Base-by-base conservation (phyloP, 345 rosid species). In the Heritiera littoralis region DNA sequence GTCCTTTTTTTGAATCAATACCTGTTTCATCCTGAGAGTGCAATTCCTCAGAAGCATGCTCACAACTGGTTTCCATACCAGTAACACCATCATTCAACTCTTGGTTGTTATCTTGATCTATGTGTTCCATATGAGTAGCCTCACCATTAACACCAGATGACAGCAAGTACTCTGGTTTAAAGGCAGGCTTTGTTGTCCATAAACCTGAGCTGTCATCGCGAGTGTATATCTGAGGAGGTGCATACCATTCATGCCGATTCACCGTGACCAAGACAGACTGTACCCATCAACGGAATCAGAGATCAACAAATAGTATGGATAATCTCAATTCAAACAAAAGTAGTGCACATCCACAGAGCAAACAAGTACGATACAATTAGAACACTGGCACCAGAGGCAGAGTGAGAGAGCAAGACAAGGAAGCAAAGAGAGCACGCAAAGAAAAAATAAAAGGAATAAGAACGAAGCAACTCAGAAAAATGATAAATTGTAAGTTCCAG, bases 201-300 rank as follows among this genome's bases (percentile, higher is more conserved):
- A 94, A 82, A 77, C 99, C 99, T 51, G 93, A 81, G 80, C 91
- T 84, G 87, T 92, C 98, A 83, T 96, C 89, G 72, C 99, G 97
- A 69, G 91, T 91, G 79, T 92, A 96, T 84, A 89, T 86, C 84
- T 88, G 98, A 51, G 99, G 97, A 82, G 94, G 88, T 65, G 93
- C 94, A 79, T 92, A 96, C 99, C 99, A 96, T 82, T 94, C 98
- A 86, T 96, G 99, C 74, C 93, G 92, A 86, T 94, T 98, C 70
- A 92, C 81, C 20, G 95, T 92, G 69, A 96, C 95, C 80, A 96
- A 80, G 78, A 87, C 97, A 63, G 93, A 91, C 99, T 96, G 93
- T 89, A 88, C 78, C 61, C 81, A 84, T 78, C 75, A 56, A 38
- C 65, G 11, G 12, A 54, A 38, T 45, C 14, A 66, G 43, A 75